Conservation (phyloP, 2,329 filamentous ascomycete genomes). For the Ustulina deusta region DNA sequence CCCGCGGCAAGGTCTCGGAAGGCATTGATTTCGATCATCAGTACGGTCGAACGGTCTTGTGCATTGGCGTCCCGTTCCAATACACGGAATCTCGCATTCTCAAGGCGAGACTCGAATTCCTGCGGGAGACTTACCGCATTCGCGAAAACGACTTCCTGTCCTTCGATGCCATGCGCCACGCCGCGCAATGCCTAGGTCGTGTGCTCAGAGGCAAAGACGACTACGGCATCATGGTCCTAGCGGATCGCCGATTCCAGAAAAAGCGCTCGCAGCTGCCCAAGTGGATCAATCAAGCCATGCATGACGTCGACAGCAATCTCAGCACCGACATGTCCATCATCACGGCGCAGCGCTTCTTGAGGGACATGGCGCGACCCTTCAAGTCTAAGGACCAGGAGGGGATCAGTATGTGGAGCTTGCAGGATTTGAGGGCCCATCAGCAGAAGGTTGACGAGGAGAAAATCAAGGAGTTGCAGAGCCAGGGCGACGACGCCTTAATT, state of each 20-base stretch:
- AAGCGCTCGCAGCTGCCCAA: slow-evolving; percentile 92
- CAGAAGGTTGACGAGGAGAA: slow-evolving; percentile 77
- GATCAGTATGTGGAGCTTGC: slow-evolving; percentile 89
- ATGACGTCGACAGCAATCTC: slow-evolving; percentile 87
- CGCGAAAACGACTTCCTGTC: slow-evolving; percentile 97
- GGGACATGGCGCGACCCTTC: slow-evolving; percentile 93
- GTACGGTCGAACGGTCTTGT: slow-evolving; percentile 94
- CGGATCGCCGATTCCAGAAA: slow-evolving; percentile 92
- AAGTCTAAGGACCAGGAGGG: slow-evolving; percentile 86
- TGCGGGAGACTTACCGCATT: slow-evolving; percentile 97
- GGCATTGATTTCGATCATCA: slow-evolving; percentile 99
- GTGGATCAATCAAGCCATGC: slow-evolving; percentile 92
- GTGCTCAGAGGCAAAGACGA: slow-evolving; percentile 97
- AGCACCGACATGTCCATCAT: slow-evolving; percentile 96
- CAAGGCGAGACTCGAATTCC: slow-evolving; percentile 93
- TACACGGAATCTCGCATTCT: slow-evolving; percentile 98
- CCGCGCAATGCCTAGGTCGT: slow-evolving; percentile 93
- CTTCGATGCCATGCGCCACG: slow-evolving; percentile 99
- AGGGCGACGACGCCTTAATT: slow-evolving; percentile 52
- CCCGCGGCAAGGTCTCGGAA: slow-evolving; percentile 95
- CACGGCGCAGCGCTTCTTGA: slow-evolving; percentile 87
- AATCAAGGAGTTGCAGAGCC: slow-evolving; percentile 71
- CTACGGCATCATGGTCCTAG: slow-evolving; percentile 99
- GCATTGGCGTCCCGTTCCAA: slow-evolving; percentile 97
- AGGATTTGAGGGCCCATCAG: slow-evolving; percentile 82